A percentile compares a stretch with the other conserved stretches of the same genome.
These are phyloP conservation scores for Dioszegia hungarica DNA, from an alignment of 768 basidiomycete species.

Conservation along the genomic window DNA sequence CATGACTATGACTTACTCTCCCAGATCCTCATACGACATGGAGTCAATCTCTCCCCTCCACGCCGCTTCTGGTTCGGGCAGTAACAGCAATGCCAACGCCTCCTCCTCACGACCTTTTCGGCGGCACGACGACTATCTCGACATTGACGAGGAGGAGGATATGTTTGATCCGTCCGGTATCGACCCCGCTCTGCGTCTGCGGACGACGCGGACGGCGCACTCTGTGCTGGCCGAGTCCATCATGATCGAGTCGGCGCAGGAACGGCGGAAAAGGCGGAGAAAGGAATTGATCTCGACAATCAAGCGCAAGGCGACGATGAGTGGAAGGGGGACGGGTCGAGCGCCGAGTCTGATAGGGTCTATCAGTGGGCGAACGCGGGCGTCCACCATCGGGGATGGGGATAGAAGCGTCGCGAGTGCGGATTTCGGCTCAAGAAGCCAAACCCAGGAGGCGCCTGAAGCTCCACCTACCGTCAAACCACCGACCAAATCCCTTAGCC, in stretches of 20 bases:
- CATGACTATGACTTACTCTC: neutral
- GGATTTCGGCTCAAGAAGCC: neutral
- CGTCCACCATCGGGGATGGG: slow-evolving; percentile 9
- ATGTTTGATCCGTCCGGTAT: slow-evolving; percentile 36
- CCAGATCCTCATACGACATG: too few relatives aligned
- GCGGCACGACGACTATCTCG: neutral
- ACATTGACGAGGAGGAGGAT: slow-evolving; percentile 18
- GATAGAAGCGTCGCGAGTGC: slow-evolving; percentile 1
- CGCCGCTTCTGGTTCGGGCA: neutral
- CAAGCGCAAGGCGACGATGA: slow-evolving; percentile 21
- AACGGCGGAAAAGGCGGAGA: slow-evolving; percentile 50
- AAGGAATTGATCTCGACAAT: slow-evolving; percentile 30
- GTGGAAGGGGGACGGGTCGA: neutral
- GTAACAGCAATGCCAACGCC: neutral
- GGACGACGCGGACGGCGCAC: slow-evolving; percentile 87
- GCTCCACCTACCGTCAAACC: neutral
- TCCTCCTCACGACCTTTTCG: neutral
- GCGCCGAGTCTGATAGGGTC: neutral
- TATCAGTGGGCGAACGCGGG: neutral
- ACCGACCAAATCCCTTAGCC: neutral
- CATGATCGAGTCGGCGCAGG: slow-evolving; percentile 59
- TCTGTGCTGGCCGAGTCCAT: slow-evolving; percentile 84
- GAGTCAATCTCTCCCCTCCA: neutral
- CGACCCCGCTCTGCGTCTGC: slow-evolving; percentile 79
- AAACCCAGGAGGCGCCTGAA: neutral